Evolutionary conservation across 495 filamentous ascomycete species (phyloP).

Genomic region (Cryomyces antarcticus): DNA sequence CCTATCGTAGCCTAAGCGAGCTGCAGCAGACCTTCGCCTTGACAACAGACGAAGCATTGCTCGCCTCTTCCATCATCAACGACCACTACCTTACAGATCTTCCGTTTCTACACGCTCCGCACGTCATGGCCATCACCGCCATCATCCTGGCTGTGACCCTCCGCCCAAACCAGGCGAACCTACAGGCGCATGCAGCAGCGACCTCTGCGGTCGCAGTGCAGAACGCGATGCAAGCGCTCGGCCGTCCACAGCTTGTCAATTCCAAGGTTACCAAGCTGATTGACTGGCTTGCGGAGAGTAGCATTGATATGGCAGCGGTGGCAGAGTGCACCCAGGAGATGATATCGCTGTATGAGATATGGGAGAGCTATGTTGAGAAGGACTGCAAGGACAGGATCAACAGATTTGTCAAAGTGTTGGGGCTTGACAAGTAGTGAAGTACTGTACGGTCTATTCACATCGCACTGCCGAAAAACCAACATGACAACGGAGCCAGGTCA

Average conservation of each 20-base stretch:
- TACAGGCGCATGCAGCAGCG: constrained; percentile 16
- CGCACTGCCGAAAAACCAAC: no score
- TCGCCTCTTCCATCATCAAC: constrained; percentile 80
- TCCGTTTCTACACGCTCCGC: constrained; percentile 70
- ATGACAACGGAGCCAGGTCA: no score
- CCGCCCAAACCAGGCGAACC: constrained; percentile 30
- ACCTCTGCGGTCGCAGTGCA: neutral
- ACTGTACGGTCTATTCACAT: neutral
- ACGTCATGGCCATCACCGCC: constrained; percentile 76
- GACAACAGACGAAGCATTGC: constrained; percentile 51
- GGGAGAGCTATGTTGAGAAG: constrained; percentile 81
- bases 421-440: constrained; percentile 42
- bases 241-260: neutral
- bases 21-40: constrained; percentile 51
- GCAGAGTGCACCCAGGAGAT: constrained; percentile 91
- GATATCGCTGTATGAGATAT: constrained; percentile 82
- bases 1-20: constrained; percentile 71
- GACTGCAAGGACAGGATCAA: constrained; percentile 55
- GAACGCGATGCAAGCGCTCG: neutral
- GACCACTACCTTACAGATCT: constrained; percentile 92
- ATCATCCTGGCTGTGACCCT: constrained; percentile 73
- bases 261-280: constrained; percentile 54
- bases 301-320: constrained; percentile 76
- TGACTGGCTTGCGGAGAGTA: constrained; percentile 78
- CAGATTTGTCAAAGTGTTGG: constrained; percentile 64